phyloP scores from a whole-genome alignment of 2,329 filamentous ascomycete species.

The Microthyrium microscopicum region DNA sequence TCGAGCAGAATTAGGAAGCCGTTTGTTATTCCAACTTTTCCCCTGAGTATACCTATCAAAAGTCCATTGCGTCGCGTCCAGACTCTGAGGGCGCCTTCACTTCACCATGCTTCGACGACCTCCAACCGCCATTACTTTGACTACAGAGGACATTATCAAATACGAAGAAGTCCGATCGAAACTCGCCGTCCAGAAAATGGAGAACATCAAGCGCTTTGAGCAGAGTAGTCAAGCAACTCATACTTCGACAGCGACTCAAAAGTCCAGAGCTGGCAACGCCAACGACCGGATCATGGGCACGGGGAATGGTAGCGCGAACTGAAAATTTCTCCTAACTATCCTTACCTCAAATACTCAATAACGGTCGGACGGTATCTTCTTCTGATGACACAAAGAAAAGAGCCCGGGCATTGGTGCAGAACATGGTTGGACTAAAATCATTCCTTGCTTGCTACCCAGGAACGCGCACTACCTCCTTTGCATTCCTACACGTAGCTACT shows the following conservation, averaged over 20 bases:
- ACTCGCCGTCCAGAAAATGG: too few species aligned
- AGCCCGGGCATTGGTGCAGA: too few species aligned
- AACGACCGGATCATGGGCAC: background rate
- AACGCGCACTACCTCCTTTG: too few species aligned
- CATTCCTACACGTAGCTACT: too few species aligned
- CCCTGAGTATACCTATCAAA: background rate
- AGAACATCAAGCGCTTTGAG: background rate
- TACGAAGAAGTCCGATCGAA: background rate
- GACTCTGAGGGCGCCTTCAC: background rate
- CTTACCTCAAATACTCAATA: background rate
- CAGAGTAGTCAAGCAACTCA: background rate
- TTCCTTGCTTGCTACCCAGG: too few species aligned
- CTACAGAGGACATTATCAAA: background rate
- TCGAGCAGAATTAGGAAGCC: background rate
- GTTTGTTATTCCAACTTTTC: background rate
- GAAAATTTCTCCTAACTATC: background rate
- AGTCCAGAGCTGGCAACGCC: background rate
- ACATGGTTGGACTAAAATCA: too few species aligned
- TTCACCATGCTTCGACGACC: background rate
- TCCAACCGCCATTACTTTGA: background rate
- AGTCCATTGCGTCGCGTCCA: background rate
- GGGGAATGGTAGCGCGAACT: background rate
- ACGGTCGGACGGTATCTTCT: too few species aligned
- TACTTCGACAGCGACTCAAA: background rate
- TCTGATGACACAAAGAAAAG: too few species aligned